Percentiles rank a stretch among this genome's conserved stretches.
Evolutionary conservation across 306 rosid genomes (phyloP).

Genomic region (Gynostemma pentaphyllum): DNA sequence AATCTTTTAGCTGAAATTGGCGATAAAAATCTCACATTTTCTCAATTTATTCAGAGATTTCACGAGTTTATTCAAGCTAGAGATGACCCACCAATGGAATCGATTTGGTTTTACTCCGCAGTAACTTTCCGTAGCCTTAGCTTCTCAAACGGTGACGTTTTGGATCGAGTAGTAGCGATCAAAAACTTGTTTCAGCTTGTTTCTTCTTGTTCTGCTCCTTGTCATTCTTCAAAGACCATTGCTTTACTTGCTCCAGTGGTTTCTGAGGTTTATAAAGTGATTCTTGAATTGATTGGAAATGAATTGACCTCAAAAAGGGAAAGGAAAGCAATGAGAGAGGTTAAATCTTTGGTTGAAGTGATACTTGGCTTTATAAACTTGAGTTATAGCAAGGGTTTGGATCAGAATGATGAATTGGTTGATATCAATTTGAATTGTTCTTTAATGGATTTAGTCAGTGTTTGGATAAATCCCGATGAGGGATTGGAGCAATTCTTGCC

Average conservation of each 20-base stretch:
- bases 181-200: constrained; percentile 39
- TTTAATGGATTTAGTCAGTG: constrained; percentile 30
- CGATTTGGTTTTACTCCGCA: constrained; percentile 59
- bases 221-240: constrained; percentile 35
- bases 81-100: constrained; percentile 55
- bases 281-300: constrained; percentile 27
- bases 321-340: constrained; percentile 52
- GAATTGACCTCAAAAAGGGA: constrained; percentile 40
- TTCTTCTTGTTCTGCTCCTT: constrained; percentile 40
- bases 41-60: constrained; percentile 25
- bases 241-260: constrained; percentile 58
- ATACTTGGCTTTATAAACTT: constrained; percentile 45
- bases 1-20: constrained; percentile 30
- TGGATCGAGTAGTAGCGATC: constrained; percentile 34
- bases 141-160: constrained; percentile 29
- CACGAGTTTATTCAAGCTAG: constrained; percentile 43
- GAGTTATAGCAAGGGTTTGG: constrained; percentile 24
- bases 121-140: constrained; percentile 25
- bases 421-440: constrained; percentile 17
- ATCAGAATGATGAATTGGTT: constrained; percentile 18
- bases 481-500: constrained; percentile 45
- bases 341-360: constrained; percentile 35
- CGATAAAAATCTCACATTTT: constrained; percentile 17
- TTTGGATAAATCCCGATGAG: constrained; percentile 40
- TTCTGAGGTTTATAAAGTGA: constrained; percentile 22